phyloP scores from a whole-genome alignment of 192 early-diverging fungal genomes.

The Backusella australiensis region DNA sequence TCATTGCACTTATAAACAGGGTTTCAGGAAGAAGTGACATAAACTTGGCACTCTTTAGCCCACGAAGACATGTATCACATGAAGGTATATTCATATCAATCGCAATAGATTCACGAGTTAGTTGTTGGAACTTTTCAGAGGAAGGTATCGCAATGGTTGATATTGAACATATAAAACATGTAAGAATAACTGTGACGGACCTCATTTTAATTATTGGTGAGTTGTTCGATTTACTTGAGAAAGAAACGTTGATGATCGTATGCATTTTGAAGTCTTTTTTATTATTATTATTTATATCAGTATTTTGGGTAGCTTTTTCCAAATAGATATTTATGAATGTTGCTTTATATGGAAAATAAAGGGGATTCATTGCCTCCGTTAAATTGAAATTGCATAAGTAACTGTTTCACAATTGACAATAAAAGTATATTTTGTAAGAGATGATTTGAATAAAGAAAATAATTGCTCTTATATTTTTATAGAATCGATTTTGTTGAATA shows the following conservation, averaged over 20 bases:
- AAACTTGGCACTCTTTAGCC: neutral
- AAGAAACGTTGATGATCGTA: neutral
- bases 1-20: conserved; percentile 32
- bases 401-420: no score
- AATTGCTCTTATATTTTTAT: no score
- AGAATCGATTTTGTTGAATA: no score
- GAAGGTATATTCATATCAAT: neutral
- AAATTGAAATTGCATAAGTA: no score
- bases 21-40: conserved; percentile 39
- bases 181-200: neutral
- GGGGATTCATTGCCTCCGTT: no score
- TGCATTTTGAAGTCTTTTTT: neutral
- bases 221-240: neutral
- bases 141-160: neutral
- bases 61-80: neutral
- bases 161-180: neutral
- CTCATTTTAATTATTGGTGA: neutral
- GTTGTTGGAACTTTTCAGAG: neutral
- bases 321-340: no score
- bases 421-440: no score
- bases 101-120: neutral
- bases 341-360: no score
- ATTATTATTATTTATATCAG: neutral
- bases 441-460: no score
- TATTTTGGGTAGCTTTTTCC: no score